These are phyloP conservation scores for Botrytis sinoallii DNA, from an alignment of 2,329 filamentous ascomycete species.

Conservation along the genomic window DNA sequence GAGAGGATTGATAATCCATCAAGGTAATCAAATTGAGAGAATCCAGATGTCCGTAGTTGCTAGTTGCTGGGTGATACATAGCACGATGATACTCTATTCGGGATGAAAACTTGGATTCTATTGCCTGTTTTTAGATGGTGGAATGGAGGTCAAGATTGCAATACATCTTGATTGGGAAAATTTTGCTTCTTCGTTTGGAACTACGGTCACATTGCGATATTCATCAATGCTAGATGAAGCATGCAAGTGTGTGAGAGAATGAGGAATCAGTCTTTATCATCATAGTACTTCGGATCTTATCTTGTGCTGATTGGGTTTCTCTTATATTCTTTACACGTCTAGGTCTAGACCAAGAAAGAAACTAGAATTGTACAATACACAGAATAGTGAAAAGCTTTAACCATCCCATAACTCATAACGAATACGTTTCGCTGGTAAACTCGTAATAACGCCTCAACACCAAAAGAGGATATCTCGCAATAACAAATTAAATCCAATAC, in stretches of 20 bases:
- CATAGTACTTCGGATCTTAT: background rate
- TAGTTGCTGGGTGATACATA: background rate
- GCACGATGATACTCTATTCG: background rate
- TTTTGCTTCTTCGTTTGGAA: background rate
- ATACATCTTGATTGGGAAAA: background rate
- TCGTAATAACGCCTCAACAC: background rate
- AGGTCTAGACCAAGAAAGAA: background rate
- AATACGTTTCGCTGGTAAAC: background rate
- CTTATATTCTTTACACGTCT: background rate
- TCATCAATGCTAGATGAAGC: background rate
- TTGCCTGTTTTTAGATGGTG: background rate
- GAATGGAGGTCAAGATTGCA: background rate
- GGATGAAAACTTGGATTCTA: background rate
- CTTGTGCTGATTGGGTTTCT: background rate
- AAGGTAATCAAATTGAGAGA: background rate
- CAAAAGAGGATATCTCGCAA: slow-evolving; percentile 1
- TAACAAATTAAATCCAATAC: background rate
- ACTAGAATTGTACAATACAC: background rate
- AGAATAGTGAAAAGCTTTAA: background rate
- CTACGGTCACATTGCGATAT: background rate
- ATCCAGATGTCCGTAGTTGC: background rate
- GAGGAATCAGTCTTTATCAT: background rate
- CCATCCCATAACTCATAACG: background rate
- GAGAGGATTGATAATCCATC: background rate
- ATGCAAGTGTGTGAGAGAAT: background rate